phyloP scores from a whole-genome alignment of 106 monocot genomes.

The Dioscorea dumetorum region DNA sequence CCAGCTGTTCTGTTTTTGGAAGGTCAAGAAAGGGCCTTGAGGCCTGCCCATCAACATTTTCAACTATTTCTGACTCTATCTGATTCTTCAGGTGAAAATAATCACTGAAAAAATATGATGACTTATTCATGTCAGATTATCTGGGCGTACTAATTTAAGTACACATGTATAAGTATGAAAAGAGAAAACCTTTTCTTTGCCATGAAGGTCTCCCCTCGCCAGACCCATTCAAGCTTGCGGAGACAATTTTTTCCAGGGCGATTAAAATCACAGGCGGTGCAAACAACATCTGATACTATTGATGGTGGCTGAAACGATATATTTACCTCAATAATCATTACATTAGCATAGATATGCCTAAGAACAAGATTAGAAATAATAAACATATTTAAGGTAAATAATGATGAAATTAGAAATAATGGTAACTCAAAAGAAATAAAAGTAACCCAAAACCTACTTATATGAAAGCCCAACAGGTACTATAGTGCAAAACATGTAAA shows the following conservation, averaged over 20 bases:
- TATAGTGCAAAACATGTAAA: too few species aligned
- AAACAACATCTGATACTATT: conserved; percentile 87
- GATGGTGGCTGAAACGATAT: conserved; percentile 70
- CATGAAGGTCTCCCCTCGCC: conserved; percentile 93
- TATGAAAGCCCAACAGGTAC: too few species aligned
- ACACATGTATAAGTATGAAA: background rate
- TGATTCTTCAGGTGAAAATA: conserved; percentile 92
- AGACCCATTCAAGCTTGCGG: conserved; percentile 96
- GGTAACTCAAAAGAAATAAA: too few species aligned
- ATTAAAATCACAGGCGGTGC: conserved; percentile 99
- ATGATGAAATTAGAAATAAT: too few species aligned
- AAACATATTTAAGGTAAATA: too few species aligned
- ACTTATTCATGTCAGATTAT: background rate
- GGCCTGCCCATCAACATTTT: conserved; percentile 31
- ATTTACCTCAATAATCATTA: too few species aligned
- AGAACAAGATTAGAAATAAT: too few species aligned
- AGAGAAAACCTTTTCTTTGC: conserved; percentile 67
- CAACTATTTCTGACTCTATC: conserved; percentile 80
- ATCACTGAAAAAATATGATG: conserved; percentile 46
- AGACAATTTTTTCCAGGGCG: conserved; percentile 96
- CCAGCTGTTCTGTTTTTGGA: conserved; percentile 68
- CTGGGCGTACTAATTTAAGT: background rate
- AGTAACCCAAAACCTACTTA: too few species aligned
- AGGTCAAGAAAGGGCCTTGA: conserved; percentile 70
- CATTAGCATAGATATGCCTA: too few species aligned